Conservation (phyloP, 2,329 filamentous ascomycete species). For the Trichoderma arundinaceum region DNA sequence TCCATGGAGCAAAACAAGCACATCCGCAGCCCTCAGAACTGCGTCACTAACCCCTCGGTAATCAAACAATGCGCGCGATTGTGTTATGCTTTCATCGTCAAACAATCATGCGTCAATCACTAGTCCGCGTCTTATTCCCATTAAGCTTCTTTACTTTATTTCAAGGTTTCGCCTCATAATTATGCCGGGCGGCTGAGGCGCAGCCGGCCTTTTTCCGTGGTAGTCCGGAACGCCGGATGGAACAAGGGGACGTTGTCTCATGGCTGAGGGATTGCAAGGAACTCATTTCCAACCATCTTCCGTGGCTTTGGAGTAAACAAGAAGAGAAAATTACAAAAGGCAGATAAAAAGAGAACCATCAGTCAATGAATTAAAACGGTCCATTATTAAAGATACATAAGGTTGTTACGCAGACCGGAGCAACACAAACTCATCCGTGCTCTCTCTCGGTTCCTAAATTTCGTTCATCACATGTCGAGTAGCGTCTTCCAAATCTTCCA, state of each 20-base stretch:
- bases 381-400: constrained; percentile 30
- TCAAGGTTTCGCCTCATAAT: constrained; percentile 10
- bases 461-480: constrained; percentile 22
- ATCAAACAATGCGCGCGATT: not conserved
- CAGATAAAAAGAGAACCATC: not conserved
- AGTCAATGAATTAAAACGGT: constrained; percentile 22
- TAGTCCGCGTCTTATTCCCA: not conserved
- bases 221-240: too few species aligned
- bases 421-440: not conserved
- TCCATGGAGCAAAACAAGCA: not conserved
- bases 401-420: not conserved
- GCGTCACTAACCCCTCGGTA: too few species aligned
- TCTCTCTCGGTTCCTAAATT: not conserved
- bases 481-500: constrained; percentile 15
- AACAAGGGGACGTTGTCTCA: not conserved
- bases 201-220: constrained; percentile 5
- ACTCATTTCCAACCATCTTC: not conserved
- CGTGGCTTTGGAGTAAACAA: not conserved
- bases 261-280: not conserved
- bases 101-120: not conserved
- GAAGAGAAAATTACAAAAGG: not conserved
- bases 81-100: not conserved
- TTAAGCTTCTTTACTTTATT: constrained; percentile 24
- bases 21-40: not conserved
- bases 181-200: constrained; percentile 2